Evolutionary conservation across 305 asterid species (phyloP).

Genomic region (Fraxinus platypoda): DNA sequence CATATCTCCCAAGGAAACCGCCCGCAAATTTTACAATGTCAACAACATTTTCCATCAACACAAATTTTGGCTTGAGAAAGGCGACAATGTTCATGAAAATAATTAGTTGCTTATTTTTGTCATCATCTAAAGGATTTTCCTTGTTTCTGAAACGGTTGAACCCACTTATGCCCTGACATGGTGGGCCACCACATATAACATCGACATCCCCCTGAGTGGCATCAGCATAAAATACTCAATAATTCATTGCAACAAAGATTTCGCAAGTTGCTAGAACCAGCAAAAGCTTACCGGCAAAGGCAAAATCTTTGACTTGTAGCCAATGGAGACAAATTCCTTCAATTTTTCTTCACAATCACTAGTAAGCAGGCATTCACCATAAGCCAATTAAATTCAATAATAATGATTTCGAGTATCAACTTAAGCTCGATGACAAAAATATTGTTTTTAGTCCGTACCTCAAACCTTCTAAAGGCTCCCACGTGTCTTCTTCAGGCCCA

Average conservation of each 20-base stretch:
- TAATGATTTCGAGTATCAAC: background rate
- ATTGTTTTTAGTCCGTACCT: conserved; percentile 37
- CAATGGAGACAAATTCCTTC: conserved; percentile 49
- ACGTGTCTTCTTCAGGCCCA: conserved; percentile 66
- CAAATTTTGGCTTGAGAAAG: conserved; percentile 58
- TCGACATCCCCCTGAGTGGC: conserved; percentile 63
- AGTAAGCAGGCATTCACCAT: background rate
- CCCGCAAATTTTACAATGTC: conserved; percentile 61
- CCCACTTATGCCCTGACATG: conserved; percentile 96
- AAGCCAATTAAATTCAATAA: conserved; percentile 7
- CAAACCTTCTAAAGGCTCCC: conserved; percentile 81
- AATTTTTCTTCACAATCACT: conserved; percentile 65
- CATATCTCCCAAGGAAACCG: conserved; percentile 73
- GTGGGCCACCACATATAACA: conserved; percentile 95
- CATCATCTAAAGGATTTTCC: conserved; percentile 54
- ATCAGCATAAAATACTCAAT: background rate
- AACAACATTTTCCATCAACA: conserved; percentile 85
- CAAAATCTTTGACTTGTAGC: conserved; percentile 50
- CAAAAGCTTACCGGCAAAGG: conserved; percentile 72
- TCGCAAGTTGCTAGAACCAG: background rate
- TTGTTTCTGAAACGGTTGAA: conserved; percentile 66
- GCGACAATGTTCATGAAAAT: conserved; percentile 72
- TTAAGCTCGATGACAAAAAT: background rate
- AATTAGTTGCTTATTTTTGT: conserved; percentile 59
- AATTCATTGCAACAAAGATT: background rate